Conservation (phyloP, 805 yeast species). For the Cyberlindnera amylophila region DNA sequence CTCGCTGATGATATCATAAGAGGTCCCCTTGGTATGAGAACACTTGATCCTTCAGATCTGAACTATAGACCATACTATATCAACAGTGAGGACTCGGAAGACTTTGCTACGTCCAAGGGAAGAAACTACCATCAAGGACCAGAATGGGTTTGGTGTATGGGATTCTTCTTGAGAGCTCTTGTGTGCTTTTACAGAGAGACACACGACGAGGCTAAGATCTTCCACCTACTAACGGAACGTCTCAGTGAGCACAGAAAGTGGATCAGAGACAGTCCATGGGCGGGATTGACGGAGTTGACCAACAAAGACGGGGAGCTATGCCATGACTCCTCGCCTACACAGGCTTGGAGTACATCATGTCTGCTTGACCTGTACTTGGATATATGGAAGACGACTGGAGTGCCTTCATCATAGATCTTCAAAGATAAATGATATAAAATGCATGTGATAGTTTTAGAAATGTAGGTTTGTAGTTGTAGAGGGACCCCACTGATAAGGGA, state of each 20-base stretch:
- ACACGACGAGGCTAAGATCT: conserved; percentile 43
- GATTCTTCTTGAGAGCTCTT: conserved; percentile 82
- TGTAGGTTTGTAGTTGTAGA: neutral
- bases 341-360: conserved; percentile 94
- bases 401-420: neutral
- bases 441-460: neutral
- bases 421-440: neutral
- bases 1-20: conserved; percentile 70
- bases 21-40: conserved; percentile 89
- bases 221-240: conserved; percentile 57
- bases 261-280: conserved; percentile 81
- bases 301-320: conserved; percentile 83
- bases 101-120: conserved; percentile 92
- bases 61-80: conserved; percentile 88
- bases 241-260: conserved; percentile 63
- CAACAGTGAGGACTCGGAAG: conserved; percentile 75
- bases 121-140: conserved; percentile 98
- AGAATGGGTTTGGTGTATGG: conserved; percentile 94
- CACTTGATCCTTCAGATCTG: conserved; percentile 88
- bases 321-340: conserved; percentile 87
- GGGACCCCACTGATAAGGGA: too few species aligned
- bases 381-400: conserved; percentile 34
- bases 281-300: conserved; percentile 89
- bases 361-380: conserved; percentile 77
- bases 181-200: conserved; percentile 44